These are phyloP conservation scores for Lophium mytilinum DNA, from an alignment of 495 filamentous ascomycete species.

Conservation along the genomic window DNA sequence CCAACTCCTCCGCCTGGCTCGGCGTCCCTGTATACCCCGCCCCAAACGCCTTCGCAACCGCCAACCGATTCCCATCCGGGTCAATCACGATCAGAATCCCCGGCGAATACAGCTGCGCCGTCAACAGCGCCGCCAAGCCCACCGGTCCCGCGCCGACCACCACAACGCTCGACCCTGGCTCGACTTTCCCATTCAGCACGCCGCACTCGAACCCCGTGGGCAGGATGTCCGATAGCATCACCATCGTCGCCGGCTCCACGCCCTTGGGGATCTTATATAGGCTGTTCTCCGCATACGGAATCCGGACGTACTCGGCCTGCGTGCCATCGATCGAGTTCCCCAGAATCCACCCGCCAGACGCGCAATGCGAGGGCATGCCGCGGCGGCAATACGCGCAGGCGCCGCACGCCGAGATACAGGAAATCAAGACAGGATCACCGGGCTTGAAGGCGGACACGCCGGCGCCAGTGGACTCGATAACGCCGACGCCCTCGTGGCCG, in stretches of 20 bases:
- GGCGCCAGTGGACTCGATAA: conserved; percentile 16
- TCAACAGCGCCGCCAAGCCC: conserved; percentile 41
- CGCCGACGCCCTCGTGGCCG: conserved; percentile 28
- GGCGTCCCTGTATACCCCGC: conserved; percentile 36
- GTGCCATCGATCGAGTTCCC: conserved; percentile 42
- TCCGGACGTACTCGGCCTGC: conserved; percentile 45
- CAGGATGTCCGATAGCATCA: conserved; percentile 42
- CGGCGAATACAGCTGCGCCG: conserved; percentile 41
- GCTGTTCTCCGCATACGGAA: conserved; percentile 39
- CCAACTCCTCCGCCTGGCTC: conserved; percentile 27
- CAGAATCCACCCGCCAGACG: conserved; percentile 38
- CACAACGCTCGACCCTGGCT: conserved; percentile 39
- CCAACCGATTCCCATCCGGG: conserved; percentile 36
- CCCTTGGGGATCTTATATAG: conserved; percentile 35
- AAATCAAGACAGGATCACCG: conserved; percentile 39
- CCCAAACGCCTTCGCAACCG: conserved; percentile 38
- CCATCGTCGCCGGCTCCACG: conserved; percentile 33
- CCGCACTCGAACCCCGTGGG: conserved; percentile 46
- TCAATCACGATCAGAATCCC: conserved; percentile 41
- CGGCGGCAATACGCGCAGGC: conserved; percentile 36
- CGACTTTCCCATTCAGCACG: conserved; percentile 39
- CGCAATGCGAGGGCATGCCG: conserved; percentile 36
- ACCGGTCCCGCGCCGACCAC: conserved; percentile 48
- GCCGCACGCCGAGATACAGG: conserved; percentile 37
- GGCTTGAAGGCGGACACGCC: conserved; percentile 24